Base-by-base conservation (phyloP, 176 grass and related monocot species). In the Zea luxurians region DNA sequence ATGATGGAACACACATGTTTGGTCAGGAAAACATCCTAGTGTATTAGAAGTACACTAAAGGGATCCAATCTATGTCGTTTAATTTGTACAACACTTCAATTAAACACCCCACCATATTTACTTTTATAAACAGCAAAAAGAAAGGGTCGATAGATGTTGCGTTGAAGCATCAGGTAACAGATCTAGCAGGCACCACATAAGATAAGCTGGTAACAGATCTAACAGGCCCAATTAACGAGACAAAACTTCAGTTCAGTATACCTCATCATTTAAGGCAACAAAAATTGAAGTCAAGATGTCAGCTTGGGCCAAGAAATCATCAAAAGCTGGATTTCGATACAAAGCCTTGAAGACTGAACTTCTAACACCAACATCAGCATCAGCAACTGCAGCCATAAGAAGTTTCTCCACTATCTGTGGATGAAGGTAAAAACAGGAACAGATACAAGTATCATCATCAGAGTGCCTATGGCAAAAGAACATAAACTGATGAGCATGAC, bases 231-330 rank as follows among this genome's bases (percentile, higher is more conserved):
- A 17, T 47, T 45, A 62, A 72, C 70, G 68, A 46, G 37, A 53
- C 75, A 83, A 65, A 64, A 47, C 80, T 75, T 44, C 10, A 61
- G 18, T 45, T 80, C 47, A 27, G 18, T 74, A 5, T 90, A 98
- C 96, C 96, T 98, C 91, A 10, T 98, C 96, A 83, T 98, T 94
- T 47, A 98, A 86, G 84, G 89, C 96, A 72, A 98, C 83, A 90
- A 98, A 98, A 81, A 94, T 94, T 71, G 96, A 98, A 89, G 89
- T 94, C 83, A 98, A 86, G 81, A 89, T 92, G 81, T 92, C 96
- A 37, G 89, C 96, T 86, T 98, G 96, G 43, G 89, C 92, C 83
- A 98, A 85, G 74, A 94, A 98, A 43, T 94, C 96, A 83, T 98
- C 92, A 53, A 98, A 98, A 78, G 77, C 74, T 11, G 79, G 78